Base-by-base conservation (phyloP, 2,329 filamentous ascomycete species). In the Colletotrichum neosansevieriae region DNA sequence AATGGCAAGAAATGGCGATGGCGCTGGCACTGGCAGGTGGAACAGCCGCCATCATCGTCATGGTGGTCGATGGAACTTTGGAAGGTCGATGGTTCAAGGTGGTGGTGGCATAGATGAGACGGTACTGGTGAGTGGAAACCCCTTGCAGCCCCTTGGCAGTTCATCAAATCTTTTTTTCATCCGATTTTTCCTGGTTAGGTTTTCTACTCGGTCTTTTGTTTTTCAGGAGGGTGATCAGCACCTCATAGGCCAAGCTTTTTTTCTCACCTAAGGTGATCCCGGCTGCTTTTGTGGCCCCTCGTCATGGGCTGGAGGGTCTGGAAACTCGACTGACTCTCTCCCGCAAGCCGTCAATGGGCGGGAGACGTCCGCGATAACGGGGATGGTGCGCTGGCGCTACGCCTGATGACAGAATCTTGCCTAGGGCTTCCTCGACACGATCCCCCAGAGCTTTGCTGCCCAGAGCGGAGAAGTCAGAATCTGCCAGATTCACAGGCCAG, bases 261-360 rank as follows among this genome's bases (percentile, higher is more conserved):
- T 54, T 13, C 11, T 38, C 36, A 38, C 29, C 29, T 29, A 29
- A 11, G 29, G 29, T 40, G 17, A 44, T 57, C 63, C 63, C 29
- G 44, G 50, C 42, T 49, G 47, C 49, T 64, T 65, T 59, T 68
- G 61, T 66, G 61, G 66, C 19, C 15, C 49, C 42, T 29, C 19
- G 5, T 53, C 49, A 45, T 34, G 53, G 38, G 21, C 45, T 32
- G 6, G 47, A 53, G 40, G 65, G 61, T 59, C 66, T 66, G 21
- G 66, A 60, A 58, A 67, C 50, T 47, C 13, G 29, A 49, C 65
- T 50, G 65, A 65, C 61, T 68, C 65, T 68, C 42, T 65, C 29
- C 29, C 47, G 40, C 40, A 51, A 19, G 19, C 58, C 21, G 50
- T 57, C 44, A 57, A n/a, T 63, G 58, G 36, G 24, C 49, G 49